phyloP scores from a whole-genome alignment of 768 basidiomycete species.

The Lepiota brunneoincarnata region DNA sequence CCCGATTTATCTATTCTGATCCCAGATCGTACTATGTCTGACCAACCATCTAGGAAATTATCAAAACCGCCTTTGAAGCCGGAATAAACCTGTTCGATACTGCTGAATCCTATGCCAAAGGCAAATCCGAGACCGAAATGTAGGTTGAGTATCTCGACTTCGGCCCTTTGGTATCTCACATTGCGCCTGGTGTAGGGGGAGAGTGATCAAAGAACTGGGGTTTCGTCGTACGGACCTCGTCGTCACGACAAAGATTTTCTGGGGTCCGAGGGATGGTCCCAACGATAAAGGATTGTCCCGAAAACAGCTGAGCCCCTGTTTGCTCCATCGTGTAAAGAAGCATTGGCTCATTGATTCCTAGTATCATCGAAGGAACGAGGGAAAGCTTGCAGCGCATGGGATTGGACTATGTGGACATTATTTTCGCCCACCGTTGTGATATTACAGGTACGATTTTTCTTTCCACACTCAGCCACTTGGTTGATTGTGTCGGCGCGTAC shows the following conservation, averaged over 20 bases:
- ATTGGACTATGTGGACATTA: conserved; percentile 73
- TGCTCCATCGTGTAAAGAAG: no score
- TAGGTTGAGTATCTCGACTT: conserved; percentile 22
- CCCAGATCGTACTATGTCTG: not conserved
- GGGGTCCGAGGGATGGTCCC: conserved; percentile 59
- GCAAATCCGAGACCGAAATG: conserved; percentile 77
- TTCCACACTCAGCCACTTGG: not conserved
- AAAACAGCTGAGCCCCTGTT: conserved; percentile 45
- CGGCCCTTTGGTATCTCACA: not conserved
- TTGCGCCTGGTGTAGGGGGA: conserved; percentile 41
- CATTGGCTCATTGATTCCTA: conserved; percentile 16
- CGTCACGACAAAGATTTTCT: conserved; percentile 81
- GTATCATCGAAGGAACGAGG: conserved; percentile 74
- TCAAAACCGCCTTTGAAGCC: conserved; percentile 72
- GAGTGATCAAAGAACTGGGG: conserved; percentile 71
- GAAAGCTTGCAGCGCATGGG: conserved; percentile 65
- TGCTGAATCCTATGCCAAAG: conserved; percentile 61
- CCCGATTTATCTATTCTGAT: not conserved
- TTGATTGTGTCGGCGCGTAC: not conserved
- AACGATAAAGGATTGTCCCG: conserved; percentile 56
- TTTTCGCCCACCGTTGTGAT: conserved; percentile 71
- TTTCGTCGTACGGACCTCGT: conserved; percentile 66
- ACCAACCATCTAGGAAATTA: conserved; percentile 54
- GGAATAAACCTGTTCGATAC: conserved; percentile 79
- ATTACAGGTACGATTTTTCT: conserved; percentile 35